A percentile compares a stretch with the other conserved stretches of the same genome.
phyloP scores from a whole-genome alignment of 495 filamentous ascomycete genomes.

The Hypoxylon lienhwacheense region DNA sequence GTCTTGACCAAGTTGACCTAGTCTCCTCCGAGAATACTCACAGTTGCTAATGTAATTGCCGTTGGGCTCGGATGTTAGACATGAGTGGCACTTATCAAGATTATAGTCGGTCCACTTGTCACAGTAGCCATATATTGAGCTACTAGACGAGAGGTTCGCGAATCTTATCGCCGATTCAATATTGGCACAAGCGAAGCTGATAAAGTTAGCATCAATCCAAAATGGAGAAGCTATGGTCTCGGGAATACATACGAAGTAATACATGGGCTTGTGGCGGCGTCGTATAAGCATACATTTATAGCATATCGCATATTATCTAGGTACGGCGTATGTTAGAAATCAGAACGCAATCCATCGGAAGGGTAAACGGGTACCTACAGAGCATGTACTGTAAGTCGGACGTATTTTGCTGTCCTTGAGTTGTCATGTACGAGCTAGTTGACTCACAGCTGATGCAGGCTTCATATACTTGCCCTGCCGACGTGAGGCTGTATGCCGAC shows the following conservation, averaged over 20 bases:
- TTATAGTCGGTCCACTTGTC: conserved; percentile 39
- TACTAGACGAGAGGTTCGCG: conserved; percentile 41
- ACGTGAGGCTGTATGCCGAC: conserved; percentile 25
- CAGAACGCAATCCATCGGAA: not conserved
- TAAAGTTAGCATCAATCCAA: conserved; percentile 11
- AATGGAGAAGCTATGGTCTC: not conserved
- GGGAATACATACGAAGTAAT: conserved; percentile 44
- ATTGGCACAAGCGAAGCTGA: conserved; percentile 46
- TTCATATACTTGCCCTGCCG: conserved; percentile 44
- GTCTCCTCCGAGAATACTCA: conserved; percentile 9
- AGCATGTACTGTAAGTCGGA: conserved; percentile 46
- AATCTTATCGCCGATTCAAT: conserved; percentile 42
- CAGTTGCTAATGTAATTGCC: conserved; percentile 47
- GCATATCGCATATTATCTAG: conserved; percentile 53
- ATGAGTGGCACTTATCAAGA: conserved; percentile 41
- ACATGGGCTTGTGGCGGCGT: conserved; percentile 40
- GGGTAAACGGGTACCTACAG: conserved; percentile 41
- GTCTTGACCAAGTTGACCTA: not conserved
- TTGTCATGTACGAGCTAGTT: conserved; percentile 41
- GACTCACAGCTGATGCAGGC: conserved; percentile 48
- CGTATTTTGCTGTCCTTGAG: conserved; percentile 14
- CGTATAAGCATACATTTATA: conserved; percentile 46
- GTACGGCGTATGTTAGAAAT: not conserved
- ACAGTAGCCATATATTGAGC: conserved; percentile 47
- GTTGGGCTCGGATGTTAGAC: conserved; percentile 31